Conservation (phyloP, 192 early-diverging fungal genomes). For the Coemansia sp. region DNA sequence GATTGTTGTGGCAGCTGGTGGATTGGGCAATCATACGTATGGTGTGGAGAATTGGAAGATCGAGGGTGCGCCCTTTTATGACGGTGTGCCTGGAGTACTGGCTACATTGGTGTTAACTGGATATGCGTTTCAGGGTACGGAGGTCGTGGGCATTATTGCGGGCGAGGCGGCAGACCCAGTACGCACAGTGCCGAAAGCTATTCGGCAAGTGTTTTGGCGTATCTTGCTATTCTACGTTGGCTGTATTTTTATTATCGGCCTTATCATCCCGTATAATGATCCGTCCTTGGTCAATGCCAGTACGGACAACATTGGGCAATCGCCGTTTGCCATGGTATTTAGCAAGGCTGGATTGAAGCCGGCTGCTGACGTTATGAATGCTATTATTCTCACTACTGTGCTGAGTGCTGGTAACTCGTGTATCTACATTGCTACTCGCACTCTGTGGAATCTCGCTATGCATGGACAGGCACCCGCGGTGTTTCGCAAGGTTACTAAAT, state of each 20-base stretch:
- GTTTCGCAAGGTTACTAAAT: constrained; percentile 63
- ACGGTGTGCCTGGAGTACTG: constrained; percentile 64
- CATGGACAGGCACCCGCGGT: constrained; percentile 73
- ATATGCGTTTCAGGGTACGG: constrained; percentile 86
- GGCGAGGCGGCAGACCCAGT: constrained; percentile 87
- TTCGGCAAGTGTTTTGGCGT: constrained; percentile 81
- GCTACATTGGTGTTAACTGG: constrained; percentile 73
- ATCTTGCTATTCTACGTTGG: constrained; percentile 82
- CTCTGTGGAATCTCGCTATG: constrained; percentile 74
- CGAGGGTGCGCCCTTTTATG: constrained; percentile 67
- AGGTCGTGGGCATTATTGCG: constrained; percentile 87
- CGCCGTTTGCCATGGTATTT: constrained; percentile 75
- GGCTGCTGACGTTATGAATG: constrained; percentile 71
- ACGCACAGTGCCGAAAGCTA: constrained; percentile 71
- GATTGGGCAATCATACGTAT: constrained; percentile 60
- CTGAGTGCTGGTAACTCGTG: constrained; percentile 81
- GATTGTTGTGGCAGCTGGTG: constrained; percentile 68
- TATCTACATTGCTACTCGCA: constrained; percentile 80
- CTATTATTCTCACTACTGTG: constrained; percentile 67
- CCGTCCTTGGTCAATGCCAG: constrained; percentile 55
- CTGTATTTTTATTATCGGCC: constrained; percentile 76
- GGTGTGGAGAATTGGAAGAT: constrained; percentile 70
- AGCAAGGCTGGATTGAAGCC: constrained; percentile 62
- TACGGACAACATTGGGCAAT: constrained; percentile 58
- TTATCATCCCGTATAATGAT: constrained; percentile 75